Evolutionary conservation across 2,329 filamentous ascomycete genomes (phyloP).

Genomic region (Aureobasidium sp.): DNA sequence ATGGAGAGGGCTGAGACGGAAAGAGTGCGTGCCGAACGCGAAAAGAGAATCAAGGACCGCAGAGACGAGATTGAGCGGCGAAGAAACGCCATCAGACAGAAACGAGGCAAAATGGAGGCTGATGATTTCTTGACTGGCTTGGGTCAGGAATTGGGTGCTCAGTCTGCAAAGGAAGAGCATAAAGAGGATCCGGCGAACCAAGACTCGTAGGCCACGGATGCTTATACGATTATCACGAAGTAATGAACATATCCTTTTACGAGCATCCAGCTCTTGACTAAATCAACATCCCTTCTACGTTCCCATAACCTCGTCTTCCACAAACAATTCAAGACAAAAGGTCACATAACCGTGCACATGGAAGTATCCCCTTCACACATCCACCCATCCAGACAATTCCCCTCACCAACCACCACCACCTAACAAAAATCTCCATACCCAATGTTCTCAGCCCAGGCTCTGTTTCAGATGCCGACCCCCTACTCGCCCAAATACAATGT

Average conservation of each 20-base stretch:
- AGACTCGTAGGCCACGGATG: background rate
- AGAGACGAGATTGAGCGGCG: slow-evolving; percentile 53
- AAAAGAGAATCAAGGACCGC: slow-evolving; percentile 50
- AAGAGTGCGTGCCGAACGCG: slow-evolving; percentile 46
- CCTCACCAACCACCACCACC: no score
- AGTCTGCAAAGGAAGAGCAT: background rate
- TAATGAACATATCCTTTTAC: background rate
- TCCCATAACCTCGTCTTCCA: no score
- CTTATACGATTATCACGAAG: background rate
- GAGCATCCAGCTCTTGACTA: background rate
- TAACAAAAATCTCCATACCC: no score
- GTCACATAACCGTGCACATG: no score
- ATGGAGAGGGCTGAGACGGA: slow-evolving; percentile 62
- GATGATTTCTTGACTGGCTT: slow-evolving; percentile 62
- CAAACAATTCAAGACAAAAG: no score
- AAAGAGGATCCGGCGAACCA: background rate
- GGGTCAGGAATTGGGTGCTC: slow-evolving; percentile 25
- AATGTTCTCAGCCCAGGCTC: no score
- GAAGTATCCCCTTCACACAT: no score
- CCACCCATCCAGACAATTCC: no score
- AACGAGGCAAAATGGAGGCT: slow-evolving; percentile 57
- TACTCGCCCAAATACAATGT: no score
- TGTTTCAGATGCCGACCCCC: no score
- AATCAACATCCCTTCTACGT: no score
- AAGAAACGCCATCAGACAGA: slow-evolving; percentile 40